These are phyloP conservation scores for cucumber (Cucumis sativus) DNA, from an alignment of 306 rosid genomes.

Conservation along the genomic window DNA sequence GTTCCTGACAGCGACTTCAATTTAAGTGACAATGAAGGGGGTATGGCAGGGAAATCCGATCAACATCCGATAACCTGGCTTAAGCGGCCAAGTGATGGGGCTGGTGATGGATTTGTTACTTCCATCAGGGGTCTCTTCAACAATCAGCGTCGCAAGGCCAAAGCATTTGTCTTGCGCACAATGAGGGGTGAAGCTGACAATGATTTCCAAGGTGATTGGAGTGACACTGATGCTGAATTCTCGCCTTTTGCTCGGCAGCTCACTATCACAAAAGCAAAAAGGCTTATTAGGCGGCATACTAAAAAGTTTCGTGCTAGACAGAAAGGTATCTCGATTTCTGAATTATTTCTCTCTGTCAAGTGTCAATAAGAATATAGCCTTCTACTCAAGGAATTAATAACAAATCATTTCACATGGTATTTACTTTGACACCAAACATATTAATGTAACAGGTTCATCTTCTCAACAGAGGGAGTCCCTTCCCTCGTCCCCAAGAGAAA, in stretches of 20 bases:
- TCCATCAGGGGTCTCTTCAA: constrained; percentile 84
- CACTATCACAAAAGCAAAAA: constrained; percentile 79
- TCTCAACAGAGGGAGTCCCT: constrained; percentile 76
- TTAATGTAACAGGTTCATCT: constrained; percentile 48
- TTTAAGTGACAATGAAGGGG: constrained; percentile 80
- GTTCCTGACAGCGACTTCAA: constrained; percentile 74
- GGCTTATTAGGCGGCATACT: constrained; percentile 87
- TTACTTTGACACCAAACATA: neutral
- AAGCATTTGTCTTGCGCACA: constrained; percentile 82
- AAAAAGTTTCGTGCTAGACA: constrained; percentile 79
- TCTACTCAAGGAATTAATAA: neutral
- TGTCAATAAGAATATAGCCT: neutral
- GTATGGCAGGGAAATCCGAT: constrained; percentile 58
- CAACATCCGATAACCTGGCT: constrained; percentile 66
- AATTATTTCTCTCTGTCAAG: neutral
- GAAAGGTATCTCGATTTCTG: constrained; percentile 43
- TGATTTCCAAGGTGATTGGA: constrained; percentile 95
- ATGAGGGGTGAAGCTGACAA: constrained; percentile 96
- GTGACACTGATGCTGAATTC: constrained; percentile 78
- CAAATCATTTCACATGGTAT: neutral
- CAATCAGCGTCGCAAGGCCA: constrained; percentile 87
- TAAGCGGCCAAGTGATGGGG: constrained; percentile 90
- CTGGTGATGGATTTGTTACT: constrained; percentile 99
- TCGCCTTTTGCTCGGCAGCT: constrained; percentile 93
- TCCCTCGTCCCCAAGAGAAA: constrained; percentile 77